Evolutionary conservation across 1,284 basidiomycete species (phyloP), one percentile per base, ranked within the genome.

Genomic region (Megacollybia platyphylla): DNA sequence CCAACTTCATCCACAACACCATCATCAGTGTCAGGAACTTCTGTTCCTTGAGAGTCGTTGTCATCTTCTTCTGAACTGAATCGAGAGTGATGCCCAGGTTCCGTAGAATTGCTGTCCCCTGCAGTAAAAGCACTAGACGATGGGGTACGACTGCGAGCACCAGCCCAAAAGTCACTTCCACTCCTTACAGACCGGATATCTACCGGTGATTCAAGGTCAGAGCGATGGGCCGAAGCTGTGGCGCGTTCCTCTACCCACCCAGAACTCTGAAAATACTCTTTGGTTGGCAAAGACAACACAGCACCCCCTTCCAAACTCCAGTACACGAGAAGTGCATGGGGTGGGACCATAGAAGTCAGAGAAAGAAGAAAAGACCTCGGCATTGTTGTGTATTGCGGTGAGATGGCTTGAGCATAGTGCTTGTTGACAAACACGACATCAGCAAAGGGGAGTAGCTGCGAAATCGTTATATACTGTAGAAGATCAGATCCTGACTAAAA

Each of bases 221-320:
- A 11, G 24, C 28, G 28, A 20, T 9, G 17, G 47, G 40, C 18
- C 9, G 35, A 36, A 28, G 43, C 42, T 17, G 52, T 39, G 36
- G 57, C 54, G 18, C 55, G 55, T 38, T 71, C 66, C 48, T 69
- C 69, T 1, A 79, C 72, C 84, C 83, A 87, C 2, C 77, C 78
- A 0, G 80, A 84, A 48, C 77, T 79, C 52, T 88, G 86, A 52
- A 87, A 83, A 57, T 88, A 88, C 51, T 88, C 85, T 48, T 73
- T 71, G 0, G 84, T 87, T 0, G 85, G 86, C 5, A 88, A 59
- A n/a, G 81, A 85, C 43, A 88, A 70, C 2, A 82, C 75, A 0
- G 85, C 86, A 1, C 79, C 80, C 6, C 84, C 84, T 37, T 83
- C 78, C 18, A 66, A 62, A 8, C 84, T 83, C 72, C 84, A 87